Evolutionary conservation across 345 rosid species (phyloP), one percentile per base, ranked within the genome.

Genomic region (Lumnitzera littorea): DNA sequence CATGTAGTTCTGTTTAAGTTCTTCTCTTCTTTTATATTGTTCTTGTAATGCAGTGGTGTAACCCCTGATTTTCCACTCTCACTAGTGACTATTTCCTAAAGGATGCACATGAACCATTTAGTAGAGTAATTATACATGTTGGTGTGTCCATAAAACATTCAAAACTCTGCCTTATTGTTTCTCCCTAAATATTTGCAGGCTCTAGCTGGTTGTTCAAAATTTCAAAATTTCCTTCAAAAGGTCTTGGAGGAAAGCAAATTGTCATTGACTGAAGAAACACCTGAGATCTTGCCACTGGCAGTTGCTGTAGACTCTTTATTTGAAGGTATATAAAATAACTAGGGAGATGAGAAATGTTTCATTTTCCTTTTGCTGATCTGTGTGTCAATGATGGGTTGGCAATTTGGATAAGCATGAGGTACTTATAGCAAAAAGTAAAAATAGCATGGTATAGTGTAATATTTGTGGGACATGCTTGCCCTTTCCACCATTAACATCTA

Each of bases 151-250:
- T 13, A 43, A 20, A 27, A 46, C 36, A 2, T 51, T 51, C 31
- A 27, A 50, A n/a, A 51, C 48, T 62, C 48, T 10, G 3, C 43
- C 17, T 52, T 52, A 16, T 13, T 6, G 4, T 15, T 16, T 17
- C 13, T 52, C 25, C 25, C 25, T 3, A 27, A 48, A 31, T 36
- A 16, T 72, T 65, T 54, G 46, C 82, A 88, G 98, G 88, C 91
- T 76, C 68, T 91, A 6, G 96, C 91, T 64, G 80, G 96, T 58
- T 86, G 87, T 71, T 77, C 84, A 56, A 61, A 75, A 55, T 91
- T 92, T 56, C 78, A 72, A 23, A 67, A 68, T 65, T 89, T 73
- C 71, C 86, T 92, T 68, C 80, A 73, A 64, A 82, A 73, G 71
- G 67, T 81, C 54, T 31, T 77, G 43, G 88, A 80, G 15, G 86